These are phyloP conservation scores for Saccharomycopsis sp. DNA, from an alignment of 805 yeast genomes.

Conservation along the genomic window DNA sequence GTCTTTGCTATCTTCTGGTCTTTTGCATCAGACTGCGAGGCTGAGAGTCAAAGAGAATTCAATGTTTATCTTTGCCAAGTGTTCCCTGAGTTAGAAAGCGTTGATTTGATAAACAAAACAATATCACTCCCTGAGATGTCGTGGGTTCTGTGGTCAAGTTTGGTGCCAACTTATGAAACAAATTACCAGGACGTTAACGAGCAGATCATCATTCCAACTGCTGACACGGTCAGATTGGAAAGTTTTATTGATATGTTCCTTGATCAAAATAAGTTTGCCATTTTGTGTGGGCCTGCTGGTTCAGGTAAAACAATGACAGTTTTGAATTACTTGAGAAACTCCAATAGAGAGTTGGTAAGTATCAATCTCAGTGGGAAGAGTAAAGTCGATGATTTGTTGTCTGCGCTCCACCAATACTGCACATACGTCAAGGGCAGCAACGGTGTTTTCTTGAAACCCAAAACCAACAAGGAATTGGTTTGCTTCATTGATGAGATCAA, in stretches of 20 bases:
- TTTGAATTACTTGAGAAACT: slow-evolving; percentile 52
- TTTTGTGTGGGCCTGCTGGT: slow-evolving; percentile 95
- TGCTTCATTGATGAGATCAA: slow-evolving; percentile 90
- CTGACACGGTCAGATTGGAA: slow-evolving; percentile 68
- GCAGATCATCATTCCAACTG: slow-evolving; percentile 64
- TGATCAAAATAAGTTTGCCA: slow-evolving; percentile 46
- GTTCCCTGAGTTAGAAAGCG: background rate
- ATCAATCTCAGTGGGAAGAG: slow-evolving; percentile 55
- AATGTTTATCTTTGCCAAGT: slow-evolving; percentile 14
- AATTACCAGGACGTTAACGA: slow-evolving; percentile 49
- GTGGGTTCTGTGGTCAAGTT: slow-evolving; percentile 36
- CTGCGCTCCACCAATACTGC: slow-evolving; percentile 66
- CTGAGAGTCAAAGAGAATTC: slow-evolving; percentile 27
- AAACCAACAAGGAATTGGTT: slow-evolving; percentile 61
- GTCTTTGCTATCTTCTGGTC: slow-evolving; percentile 25
- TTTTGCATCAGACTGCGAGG: slow-evolving; percentile 34
- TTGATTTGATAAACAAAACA: slow-evolving; percentile 32
- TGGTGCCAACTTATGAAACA: slow-evolving; percentile 36
- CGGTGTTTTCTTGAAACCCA: slow-evolving; percentile 53
- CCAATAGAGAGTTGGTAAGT: slow-evolving; percentile 51
- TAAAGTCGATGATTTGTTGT: slow-evolving; percentile 31
- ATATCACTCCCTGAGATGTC: slow-evolving; percentile 36
- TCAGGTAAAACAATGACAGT: slow-evolving; percentile 94
- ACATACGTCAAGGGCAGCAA: slow-evolving; percentile 41
- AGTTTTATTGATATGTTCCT: slow-evolving; percentile 47